Evolutionary conservation across 352 stramenopile genomes (phyloP), one percentile per base, ranked within the genome.

Genomic region (Globisporangium paddicum): DNA sequence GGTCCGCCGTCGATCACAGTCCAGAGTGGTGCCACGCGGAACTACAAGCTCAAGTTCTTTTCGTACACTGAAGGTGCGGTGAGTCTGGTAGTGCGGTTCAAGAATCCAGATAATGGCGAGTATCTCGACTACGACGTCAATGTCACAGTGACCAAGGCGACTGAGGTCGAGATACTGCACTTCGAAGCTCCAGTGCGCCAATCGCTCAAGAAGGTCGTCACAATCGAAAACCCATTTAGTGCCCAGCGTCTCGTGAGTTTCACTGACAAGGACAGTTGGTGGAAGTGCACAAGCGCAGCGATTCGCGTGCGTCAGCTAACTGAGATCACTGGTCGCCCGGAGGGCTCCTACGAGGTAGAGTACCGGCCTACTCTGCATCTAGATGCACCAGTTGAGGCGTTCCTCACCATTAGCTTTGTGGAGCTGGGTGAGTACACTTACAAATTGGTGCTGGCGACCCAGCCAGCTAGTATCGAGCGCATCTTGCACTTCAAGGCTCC

Each of bases 171-270:
- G 21, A 92, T 77, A 3, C 60, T 97, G 1, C 72, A 77, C 41
- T 73, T 98, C 0, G 86, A 96, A 47, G 84, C 87, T 1, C 83
- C 82, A 5, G 87, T 97, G 42, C 82, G 91, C 1, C 90, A 96
- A 44, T 74, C 78, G 1, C 65, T 93, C 18, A 83, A 84, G 61
- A 89, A 90, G 49, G 63, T 82, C 5, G 75, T 98, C 48, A 77
- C 79, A n/a, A 95, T 98, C 44, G 90, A 96, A 37, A 98, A 98
- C 49, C 92, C 92, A 23, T 89, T 98, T 23, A 64, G 71, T 9
- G 53, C 38, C 0, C 69, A 81, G 13, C 69, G 56, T 21, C 40
- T 58, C 2, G 74, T 96, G 18, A 68, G 72, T 2, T 94, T 93
- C 47, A 67, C 65, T 3, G 75, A 94, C 58, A 71, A 67, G 50